Conservation (phyloP, 1,284 basidiomycete species). For the Xerocomus minutiporus region DNA sequence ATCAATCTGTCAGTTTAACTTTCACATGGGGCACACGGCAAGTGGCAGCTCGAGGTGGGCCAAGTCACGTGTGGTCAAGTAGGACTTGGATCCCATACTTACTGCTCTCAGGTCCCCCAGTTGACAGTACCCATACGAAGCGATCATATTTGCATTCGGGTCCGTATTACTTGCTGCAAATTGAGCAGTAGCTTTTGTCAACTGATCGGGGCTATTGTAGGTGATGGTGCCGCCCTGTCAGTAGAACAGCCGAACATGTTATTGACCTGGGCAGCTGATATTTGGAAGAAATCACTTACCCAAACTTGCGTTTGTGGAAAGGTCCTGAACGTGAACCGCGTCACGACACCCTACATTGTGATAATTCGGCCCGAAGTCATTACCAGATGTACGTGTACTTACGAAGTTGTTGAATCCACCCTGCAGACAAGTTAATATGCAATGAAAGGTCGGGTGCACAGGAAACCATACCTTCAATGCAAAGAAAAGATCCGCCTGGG, state of each 20-base stretch:
- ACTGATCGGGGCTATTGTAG: constrained; percentile 33
- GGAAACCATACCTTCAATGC: constrained; percentile 38
- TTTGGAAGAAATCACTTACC: constrained; percentile 34
- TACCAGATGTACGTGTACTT: constrained; percentile 18
- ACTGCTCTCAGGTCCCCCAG: constrained; percentile 30
- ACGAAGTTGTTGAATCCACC: constrained; percentile 64
- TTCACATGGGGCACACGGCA: constrained; percentile 1
- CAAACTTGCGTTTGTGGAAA: constrained; percentile 55
- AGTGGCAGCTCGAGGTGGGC: neutral
- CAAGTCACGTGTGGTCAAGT: constrained; percentile 1
- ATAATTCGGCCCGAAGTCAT: neutral
- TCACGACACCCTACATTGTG: constrained; percentile 52
- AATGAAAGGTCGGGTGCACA: constrained; percentile 44
- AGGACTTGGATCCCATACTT: neutral
- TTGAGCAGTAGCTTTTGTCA: constrained; percentile 42
- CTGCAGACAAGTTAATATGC: constrained; percentile 36
- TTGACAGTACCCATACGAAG: constrained; percentile 46
- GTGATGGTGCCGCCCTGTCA: constrained; percentile 52
- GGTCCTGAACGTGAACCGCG: constrained; percentile 50
- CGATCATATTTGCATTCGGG: constrained; percentile 58
- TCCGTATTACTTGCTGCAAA: constrained; percentile 52
- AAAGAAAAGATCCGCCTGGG: constrained; percentile 44
- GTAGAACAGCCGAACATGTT: constrained; percentile 3
- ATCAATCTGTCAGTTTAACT: constrained; percentile 2
- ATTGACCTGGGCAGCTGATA: neutral